Percentiles rank a stretch among this genome's conserved stretches.
These are phyloP conservation scores for Taphrina populina DNA, from an alignment of 1,139 yeast species.

Conservation along the genomic window DNA sequence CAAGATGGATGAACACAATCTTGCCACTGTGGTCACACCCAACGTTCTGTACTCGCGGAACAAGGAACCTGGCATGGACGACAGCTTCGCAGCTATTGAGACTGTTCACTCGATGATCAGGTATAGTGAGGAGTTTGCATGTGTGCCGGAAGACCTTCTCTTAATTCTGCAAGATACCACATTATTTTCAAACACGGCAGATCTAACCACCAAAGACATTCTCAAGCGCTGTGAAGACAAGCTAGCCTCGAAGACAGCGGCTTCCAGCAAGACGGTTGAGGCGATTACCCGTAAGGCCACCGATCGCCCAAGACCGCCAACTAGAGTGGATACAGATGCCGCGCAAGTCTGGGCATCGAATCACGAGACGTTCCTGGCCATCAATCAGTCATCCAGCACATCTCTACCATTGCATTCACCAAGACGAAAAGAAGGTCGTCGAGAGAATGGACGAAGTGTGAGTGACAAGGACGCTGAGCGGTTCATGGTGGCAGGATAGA, in stretches of 20 bases:
- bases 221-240: slow-evolving; percentile 41
- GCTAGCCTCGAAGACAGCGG: slow-evolving; percentile 14
- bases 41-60: slow-evolving; percentile 64
- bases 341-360: slow-evolving; percentile 21
- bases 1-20: slow-evolving; percentile 92
- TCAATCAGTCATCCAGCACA: slow-evolving; percentile 9
- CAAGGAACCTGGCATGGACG: slow-evolving; percentile 61
- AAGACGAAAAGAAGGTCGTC: background rate
- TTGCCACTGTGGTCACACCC: slow-evolving; percentile 95
- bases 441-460: slow-evolving; percentile 6
- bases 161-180: slow-evolving; percentile 44
- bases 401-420: slow-evolving; percentile 12
- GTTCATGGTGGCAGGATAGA: too few species aligned
- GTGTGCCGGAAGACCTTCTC: slow-evolving; percentile 61
- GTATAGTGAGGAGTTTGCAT: slow-evolving; percentile 73
- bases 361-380: slow-evolving; percentile 17
- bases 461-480: slow-evolving; percentile 26
- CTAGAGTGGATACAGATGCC: slow-evolving; percentile 23
- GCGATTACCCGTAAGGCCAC: slow-evolving; percentile 25
- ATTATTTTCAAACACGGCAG: slow-evolving; percentile 40
- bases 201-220: slow-evolving; percentile 44
- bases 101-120: slow-evolving; percentile 83
- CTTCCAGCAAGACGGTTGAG: slow-evolving; percentile 26
- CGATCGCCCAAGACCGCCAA: slow-evolving; percentile 24
- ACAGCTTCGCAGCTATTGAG: slow-evolving; percentile 85